Evolutionary conservation across 352 stramenopile genomes (phyloP), one percentile per base, ranked within the genome.

Genomic region (Peronospora tabacina): DNA sequence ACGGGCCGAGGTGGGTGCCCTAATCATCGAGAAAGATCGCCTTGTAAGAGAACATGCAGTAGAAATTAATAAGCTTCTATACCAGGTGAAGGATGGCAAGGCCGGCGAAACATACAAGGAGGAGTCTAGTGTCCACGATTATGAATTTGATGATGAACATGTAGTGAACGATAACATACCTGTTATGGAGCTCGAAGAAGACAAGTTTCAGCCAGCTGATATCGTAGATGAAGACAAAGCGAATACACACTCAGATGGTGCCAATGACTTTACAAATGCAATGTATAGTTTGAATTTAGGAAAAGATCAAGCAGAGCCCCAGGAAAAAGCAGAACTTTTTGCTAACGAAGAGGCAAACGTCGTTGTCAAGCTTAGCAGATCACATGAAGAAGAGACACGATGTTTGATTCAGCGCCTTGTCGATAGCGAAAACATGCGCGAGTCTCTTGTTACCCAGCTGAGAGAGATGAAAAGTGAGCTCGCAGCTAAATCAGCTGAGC

Each of bases 111-210:
- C 26, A 24, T 36, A 7, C 22, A 28, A 46, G 38, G 7, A 48
- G 1, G 37, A 38, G 6, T 19, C 6, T 32, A 13, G n/a, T 58
- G 4, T 13, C n/a, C 26, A 39, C 13, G 39, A 45, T 9, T 19
- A 51, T 35, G 44, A 43, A 30, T 17, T 29, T 22, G 17, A 15
- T 29, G 26, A 8, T 35, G 46, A 54, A n/a, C 42, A 44, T 49
- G 32, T 37, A n/a, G 40, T 43, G 24, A 26, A 4, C 30, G 40
- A 11, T 11, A 43, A 63, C 33, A 33, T 66, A 19, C 57, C 57
- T 15, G 45, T 66, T 9, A 24, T 66, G 29, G 57, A 66, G 37
- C 16, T 61, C 29, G 56, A 65, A 43, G 44, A 58, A 38, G 49
- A 54, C 7, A 33, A 48, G 12, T 46, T 11, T n/a, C 38, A 54